Evolutionary conservation across 1,139 yeast species (phyloP).

Genomic region (Meyerozyma elateridarum): DNA sequence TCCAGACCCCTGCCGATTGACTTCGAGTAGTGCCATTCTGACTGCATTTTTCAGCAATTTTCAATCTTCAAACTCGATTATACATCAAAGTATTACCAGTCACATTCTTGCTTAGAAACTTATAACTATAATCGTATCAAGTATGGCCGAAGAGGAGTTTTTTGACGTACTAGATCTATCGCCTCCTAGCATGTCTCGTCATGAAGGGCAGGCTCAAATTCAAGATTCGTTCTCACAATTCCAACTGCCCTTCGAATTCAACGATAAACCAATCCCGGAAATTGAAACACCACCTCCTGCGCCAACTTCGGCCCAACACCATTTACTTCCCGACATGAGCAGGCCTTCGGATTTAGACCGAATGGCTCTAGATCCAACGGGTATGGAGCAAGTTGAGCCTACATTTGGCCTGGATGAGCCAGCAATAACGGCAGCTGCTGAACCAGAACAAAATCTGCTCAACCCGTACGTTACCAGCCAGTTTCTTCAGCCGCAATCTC

Average conservation of each 20-base stretch:
- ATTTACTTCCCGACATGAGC: not conserved
- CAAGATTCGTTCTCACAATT: not conserved
- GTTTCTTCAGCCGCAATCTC: constrained; percentile 5
- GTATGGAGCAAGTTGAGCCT: not conserved
- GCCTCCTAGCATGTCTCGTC: constrained; percentile 3
- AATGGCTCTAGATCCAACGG: no score
- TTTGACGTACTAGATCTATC: constrained; percentile 6
- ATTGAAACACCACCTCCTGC: not conserved
- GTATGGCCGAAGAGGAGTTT: constrained; percentile 6
- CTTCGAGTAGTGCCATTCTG: no score
- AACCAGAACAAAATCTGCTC: not conserved
- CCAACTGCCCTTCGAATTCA: not conserved
- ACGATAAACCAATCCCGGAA: not conserved
- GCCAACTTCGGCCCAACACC: not conserved
- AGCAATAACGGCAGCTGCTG: not conserved
- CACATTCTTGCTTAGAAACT: no score
- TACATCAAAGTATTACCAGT: no score
- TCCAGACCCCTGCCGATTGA: no score
- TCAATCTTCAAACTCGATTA: no score
- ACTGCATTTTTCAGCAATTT: no score
- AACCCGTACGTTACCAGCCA: not conserved
- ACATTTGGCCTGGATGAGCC: not conserved
- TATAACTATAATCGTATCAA: no score
- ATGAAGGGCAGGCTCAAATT: no score
- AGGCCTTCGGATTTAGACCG: not conserved